phyloP scores from a whole-genome alignment of 306 rosid species.

The Dryas drummondii region DNA sequence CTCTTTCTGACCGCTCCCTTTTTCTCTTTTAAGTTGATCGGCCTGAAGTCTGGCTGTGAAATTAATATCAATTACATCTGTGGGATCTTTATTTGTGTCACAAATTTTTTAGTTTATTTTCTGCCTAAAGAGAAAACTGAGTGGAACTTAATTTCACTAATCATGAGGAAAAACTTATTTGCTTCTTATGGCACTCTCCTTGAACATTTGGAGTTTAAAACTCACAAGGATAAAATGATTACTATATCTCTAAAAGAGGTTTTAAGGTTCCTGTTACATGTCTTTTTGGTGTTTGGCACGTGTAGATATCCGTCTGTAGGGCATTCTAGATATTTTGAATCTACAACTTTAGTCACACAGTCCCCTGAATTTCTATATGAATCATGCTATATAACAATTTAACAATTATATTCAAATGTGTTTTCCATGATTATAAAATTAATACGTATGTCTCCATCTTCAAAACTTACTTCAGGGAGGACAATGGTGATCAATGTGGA shows the following conservation, averaged over 20 bases:
- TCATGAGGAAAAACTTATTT: not conserved
- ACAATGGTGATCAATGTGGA: slow-evolving; percentile 95
- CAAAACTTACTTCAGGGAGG: slow-evolving; percentile 59
- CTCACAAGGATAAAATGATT: not conserved
- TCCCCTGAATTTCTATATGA: not conserved
- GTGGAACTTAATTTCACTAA: not conserved
- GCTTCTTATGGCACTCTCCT: not conserved
- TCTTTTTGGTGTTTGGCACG: not conserved
- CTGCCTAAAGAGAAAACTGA: not conserved
- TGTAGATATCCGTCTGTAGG: too few species aligned
- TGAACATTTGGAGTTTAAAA: not conserved
- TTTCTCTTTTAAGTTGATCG: not conserved
- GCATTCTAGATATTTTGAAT: not conserved
- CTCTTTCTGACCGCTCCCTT: not conserved
- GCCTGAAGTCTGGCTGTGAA: not conserved
- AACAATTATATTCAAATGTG: not conserved
- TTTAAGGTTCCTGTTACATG: too few species aligned
- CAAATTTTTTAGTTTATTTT: not conserved
- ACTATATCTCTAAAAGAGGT: not conserved
- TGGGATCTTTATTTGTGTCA: not conserved
- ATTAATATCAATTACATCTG: not conserved
- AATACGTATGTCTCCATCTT: not conserved
- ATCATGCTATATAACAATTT: not conserved
- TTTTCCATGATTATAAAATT: not conserved
- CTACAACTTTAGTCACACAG: not conserved